Evolutionary conservation across 176 grass and related monocot species (phyloP), one percentile per base, ranked within the genome.

Genomic region (Eragrostis curvula): DNA sequence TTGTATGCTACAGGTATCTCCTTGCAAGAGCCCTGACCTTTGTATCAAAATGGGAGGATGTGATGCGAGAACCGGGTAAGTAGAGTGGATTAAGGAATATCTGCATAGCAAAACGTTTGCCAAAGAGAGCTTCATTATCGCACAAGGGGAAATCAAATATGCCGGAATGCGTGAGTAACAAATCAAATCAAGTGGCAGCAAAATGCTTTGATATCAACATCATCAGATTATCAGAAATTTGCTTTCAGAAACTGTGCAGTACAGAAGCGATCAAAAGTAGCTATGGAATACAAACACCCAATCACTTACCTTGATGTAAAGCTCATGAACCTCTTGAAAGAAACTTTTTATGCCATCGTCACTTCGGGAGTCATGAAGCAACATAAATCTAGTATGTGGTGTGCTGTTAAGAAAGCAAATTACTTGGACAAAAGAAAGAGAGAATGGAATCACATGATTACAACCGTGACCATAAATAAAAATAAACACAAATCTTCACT

Each of bases 321-420:
- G 88, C 75, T 97, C 95, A 83, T 97, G 95, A 72, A 97, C 90
- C 77, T 97, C 95, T 87, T 94, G 95, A 23, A 94, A 97, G 69
- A 97, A 92, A 41, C 84, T 91, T 90, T 94, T 97, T 83, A 97
- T 92, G 59, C 92, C 92, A 81, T 97, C 95, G 67, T 97, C 92
- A 60, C 78, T 94, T 47, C 92, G 88, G n/a, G 95, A 92, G 80
- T 97, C 95, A 62, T 97, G 95, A 85, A 97, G 88, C 75, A 97
- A 67, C 90, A 97, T 94, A 73, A 97, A 92, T 92, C 90, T 89
- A 79, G 90, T 90, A 92, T 97, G 94, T 97, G 81, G 4, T 36
- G 32, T 8, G 43, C 43, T 45, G 43, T 45, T 45, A 45, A 45
- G 43, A 45, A 45, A 45, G 3, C 43, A 45, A 45, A 9, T 10